phyloP scores from a whole-genome alignment of 1,284 basidiomycete species.

The Xerocomus minutiporus region DNA sequence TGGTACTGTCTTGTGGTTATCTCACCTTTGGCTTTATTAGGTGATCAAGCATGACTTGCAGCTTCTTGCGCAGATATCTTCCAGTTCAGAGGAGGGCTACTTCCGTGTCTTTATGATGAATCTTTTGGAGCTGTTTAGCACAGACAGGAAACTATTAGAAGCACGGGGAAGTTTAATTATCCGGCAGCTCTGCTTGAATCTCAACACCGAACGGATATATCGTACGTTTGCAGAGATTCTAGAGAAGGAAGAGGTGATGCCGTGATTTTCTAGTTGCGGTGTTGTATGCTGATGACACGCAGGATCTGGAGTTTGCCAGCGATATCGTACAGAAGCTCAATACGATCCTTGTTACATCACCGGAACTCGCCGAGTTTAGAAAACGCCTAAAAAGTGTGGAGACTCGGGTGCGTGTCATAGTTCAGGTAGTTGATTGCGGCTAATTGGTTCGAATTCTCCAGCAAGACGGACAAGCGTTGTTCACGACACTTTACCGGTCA shows the following conservation, averaged over 20 bases:
- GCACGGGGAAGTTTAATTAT: constrained; percentile 94
- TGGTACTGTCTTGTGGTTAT: background rate
- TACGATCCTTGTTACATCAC: constrained; percentile 94
- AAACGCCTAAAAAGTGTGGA: constrained; percentile 91
- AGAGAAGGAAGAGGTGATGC: constrained; percentile 88
- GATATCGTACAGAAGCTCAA: constrained; percentile 97
- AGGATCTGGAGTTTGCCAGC: constrained; percentile 96
- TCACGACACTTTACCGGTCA: constrained; percentile 89
- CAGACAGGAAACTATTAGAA: constrained; percentile 87
- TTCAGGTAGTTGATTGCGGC: constrained; percentile 4
- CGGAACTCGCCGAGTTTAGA: constrained; percentile 91
- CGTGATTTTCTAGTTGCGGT: background rate
- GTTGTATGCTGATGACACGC: constrained; percentile 1
- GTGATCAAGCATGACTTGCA: constrained; percentile 96
- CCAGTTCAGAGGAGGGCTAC: constrained; percentile 90
- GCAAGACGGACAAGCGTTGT: constrained; percentile 93
- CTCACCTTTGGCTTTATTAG: constrained; percentile 33
- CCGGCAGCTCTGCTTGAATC: constrained; percentile 88
- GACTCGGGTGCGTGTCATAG: constrained; percentile 61
- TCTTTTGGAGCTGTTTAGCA: constrained; percentile 90
- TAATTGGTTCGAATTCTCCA: constrained; percentile 25
- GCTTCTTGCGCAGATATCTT: constrained; percentile 94
- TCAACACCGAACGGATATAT: constrained; percentile 96
- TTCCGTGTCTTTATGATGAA: constrained; percentile 96
- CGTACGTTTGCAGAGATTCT: constrained; percentile 94